A percentile compares a stretch with the other conserved stretches of the same genome.
These are phyloP conservation scores for Chimonanthus praecox DNA, from an alignment of 164 flowering plant species.

Conservation along the genomic window DNA sequence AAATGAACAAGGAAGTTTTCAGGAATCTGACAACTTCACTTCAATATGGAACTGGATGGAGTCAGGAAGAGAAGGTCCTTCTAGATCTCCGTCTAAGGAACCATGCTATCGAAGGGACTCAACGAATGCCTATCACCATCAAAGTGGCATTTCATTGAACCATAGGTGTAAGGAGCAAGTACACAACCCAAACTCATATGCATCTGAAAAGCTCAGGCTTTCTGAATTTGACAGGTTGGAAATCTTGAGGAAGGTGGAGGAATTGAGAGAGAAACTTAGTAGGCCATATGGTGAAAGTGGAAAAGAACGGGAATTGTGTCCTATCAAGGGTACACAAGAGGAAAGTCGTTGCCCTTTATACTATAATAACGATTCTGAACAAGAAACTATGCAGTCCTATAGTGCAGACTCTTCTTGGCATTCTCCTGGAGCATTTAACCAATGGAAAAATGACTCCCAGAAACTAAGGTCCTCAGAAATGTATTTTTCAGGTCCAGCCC, in stretches of 20 bases:
- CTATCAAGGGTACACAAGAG: slow-evolving; percentile 15
- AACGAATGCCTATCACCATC: slow-evolving; percentile 18
- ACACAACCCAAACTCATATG: slow-evolving; percentile 15
- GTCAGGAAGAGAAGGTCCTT: slow-evolving; percentile 17
- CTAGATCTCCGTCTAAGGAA: slow-evolving; percentile 16
- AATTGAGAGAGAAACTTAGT: slow-evolving; percentile 49
- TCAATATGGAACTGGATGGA: slow-evolving; percentile 23
- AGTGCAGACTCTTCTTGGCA: slow-evolving; percentile 18
- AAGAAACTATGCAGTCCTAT: slow-evolving; percentile 11
- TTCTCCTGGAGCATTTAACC: slow-evolving; percentile 21
- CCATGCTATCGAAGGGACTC: slow-evolving; percentile 20
- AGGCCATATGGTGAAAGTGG: slow-evolving; percentile 18
- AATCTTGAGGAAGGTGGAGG: slow-evolving; percentile 50
- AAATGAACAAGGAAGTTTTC: background rate
- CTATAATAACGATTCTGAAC: slow-evolving; percentile 15
- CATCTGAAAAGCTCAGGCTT: slow-evolving; percentile 15
- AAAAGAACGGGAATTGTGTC: slow-evolving; percentile 19
- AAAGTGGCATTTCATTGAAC: slow-evolving; percentile 26
- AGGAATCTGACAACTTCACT: slow-evolving; percentile 6
- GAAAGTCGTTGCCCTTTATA: slow-evolving; percentile 15
- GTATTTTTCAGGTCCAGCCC: slow-evolving; percentile 39
- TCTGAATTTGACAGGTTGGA: slow-evolving; percentile 8
- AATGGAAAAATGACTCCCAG: slow-evolving; percentile 20
- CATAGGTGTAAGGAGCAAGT: slow-evolving; percentile 21
- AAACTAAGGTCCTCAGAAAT: slow-evolving; percentile 18